A percentile compares a stretch with the other conserved stretches of the same genome.
Conservation (phyloP, 306 rosid genomes). For the Cyamopsis tetragonoloba region DNA sequence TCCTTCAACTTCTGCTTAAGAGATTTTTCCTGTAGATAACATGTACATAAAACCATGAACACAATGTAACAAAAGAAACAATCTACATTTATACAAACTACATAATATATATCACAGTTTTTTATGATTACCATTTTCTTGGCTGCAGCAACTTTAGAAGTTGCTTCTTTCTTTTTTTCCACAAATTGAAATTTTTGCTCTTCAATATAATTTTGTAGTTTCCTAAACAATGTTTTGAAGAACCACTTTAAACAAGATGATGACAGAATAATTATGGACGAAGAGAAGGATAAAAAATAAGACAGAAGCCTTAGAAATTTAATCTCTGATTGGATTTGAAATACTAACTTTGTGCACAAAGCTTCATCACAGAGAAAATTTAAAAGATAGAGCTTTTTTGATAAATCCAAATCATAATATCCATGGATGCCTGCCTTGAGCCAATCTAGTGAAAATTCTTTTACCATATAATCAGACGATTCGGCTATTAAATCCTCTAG, state of each 20-base stretch:
- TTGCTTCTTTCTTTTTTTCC: conserved; percentile 23
- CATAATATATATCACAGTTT: background rate
- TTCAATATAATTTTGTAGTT: conserved; percentile 29
- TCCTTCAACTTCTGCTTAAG: conserved; percentile 24
- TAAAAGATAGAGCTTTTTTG: conserved; percentile 28
- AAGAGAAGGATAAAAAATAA: background rate
- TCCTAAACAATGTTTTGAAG: conserved; percentile 26
- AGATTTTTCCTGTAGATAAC: conserved; percentile 26
- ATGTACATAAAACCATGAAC: background rate
- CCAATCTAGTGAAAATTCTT: conserved; percentile 29
- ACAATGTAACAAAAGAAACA: background rate
- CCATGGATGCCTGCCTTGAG: conserved; percentile 13
- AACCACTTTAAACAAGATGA: conserved; percentile 18
- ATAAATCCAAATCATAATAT: conserved; percentile 25
- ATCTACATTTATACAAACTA: background rate
- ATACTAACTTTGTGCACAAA: conserved; percentile 34
- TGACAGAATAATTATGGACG: background rate
- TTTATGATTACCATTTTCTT: conserved; percentile 33
- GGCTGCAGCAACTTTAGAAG: conserved; percentile 28
- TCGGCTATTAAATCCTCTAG: conserved; percentile 18
- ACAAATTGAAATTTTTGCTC: conserved; percentile 15
- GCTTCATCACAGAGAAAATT: conserved; percentile 44
- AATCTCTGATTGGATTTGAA: background rate
- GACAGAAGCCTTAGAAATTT: background rate
- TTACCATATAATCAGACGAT: conserved; percentile 9